Percentiles rank a stretch among this genome's conserved stretches.
Evolutionary conservation across 768 basidiomycete genomes (phyloP).

Genomic region (Suillus cothurnatus): DNA sequence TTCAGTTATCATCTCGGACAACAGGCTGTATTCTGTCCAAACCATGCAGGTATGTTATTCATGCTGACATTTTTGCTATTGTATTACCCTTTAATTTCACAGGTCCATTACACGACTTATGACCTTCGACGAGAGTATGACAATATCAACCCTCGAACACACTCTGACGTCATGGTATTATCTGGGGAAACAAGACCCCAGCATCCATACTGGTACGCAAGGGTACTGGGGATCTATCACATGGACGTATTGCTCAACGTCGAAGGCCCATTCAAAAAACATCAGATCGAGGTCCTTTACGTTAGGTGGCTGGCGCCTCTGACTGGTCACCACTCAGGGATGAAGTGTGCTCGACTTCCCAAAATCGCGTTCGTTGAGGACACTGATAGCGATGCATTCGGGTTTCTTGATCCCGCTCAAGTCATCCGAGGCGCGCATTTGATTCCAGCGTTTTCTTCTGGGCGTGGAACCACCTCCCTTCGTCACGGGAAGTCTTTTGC

Average conservation of each 20-base stretch:
- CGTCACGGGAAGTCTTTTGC: not conserved
- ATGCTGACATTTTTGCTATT: too few relatives aligned
- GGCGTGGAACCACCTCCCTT: not conserved
- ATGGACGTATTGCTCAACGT: not conserved
- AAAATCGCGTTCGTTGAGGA: not conserved
- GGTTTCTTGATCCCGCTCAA: constrained; percentile 5
- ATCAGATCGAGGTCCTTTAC: not conserved
- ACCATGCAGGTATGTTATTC: not conserved
- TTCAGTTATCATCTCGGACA: not conserved
- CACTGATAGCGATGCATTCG: not conserved
- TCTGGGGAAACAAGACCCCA: constrained; percentile 6
- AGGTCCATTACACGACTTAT: constrained; percentile 21
- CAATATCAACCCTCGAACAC: constrained; percentile 27
- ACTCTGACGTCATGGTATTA: constrained; percentile 39
- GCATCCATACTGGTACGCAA: constrained; percentile 42
- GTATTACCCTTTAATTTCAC: too few relatives aligned
- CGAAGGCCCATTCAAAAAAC: not conserved
- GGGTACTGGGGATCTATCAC: constrained; percentile 38
- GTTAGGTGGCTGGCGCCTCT: not conserved
- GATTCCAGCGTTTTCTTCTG: constrained; percentile 1
- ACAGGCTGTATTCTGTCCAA: not conserved
- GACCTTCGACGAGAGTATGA: constrained; percentile 17
- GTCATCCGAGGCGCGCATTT: constrained; percentile 6
- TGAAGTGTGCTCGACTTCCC: not conserved
- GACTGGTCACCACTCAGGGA: not conserved